Percentiles rank a stretch among this genome's conserved stretches.
These are phyloP conservation scores for Phytophthora pluvialis DNA, from an alignment of 352 stramenopile genomes.

Conservation along the genomic window DNA sequence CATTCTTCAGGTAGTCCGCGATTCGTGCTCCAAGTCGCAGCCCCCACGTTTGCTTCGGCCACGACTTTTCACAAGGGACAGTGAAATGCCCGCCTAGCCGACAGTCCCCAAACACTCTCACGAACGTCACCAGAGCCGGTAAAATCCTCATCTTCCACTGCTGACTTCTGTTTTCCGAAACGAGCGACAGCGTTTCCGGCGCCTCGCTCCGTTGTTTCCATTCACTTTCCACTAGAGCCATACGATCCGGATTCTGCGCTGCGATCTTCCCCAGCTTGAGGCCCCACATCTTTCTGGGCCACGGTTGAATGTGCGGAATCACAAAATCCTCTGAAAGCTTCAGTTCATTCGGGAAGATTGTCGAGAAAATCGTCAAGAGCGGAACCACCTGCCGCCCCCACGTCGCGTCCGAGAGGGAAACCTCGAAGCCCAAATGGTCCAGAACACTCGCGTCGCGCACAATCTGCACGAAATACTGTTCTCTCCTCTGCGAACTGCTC, in stretches of 20 bases:
- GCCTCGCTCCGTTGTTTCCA: constrained; percentile 22
- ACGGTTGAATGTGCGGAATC: constrained; percentile 29
- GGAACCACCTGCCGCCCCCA: constrained; percentile 31
- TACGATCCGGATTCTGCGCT: constrained; percentile 17
- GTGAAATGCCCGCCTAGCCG: constrained; percentile 27
- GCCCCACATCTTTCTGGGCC: constrained; percentile 33
- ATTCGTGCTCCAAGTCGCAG: constrained; percentile 28
- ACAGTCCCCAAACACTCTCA: constrained; percentile 34
- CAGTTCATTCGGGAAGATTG: constrained; percentile 10
- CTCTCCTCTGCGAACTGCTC: constrained; percentile 26
- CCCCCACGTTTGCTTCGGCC: constrained; percentile 34
- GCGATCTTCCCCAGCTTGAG: constrained; percentile 29
- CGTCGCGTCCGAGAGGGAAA: constrained; percentile 26
- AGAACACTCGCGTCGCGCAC: constrained; percentile 19
- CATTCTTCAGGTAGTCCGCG: constrained; percentile 22
- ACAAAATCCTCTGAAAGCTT: constrained; percentile 23
- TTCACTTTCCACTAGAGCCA: constrained; percentile 5
- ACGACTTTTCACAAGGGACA: constrained; percentile 30
- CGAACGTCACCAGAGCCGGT: constrained; percentile 29
- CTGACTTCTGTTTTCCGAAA: constrained; percentile 14
- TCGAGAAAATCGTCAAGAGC: constrained; percentile 32
- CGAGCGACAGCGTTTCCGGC: background rate
- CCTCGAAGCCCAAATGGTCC: constrained; percentile 31
- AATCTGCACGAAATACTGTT: constrained; percentile 41
- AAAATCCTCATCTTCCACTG: constrained; percentile 31